Evolutionary conservation across 2,329 filamentous ascomycete genomes (phyloP).

Genomic region (Arthrocladium fulminans): DNA sequence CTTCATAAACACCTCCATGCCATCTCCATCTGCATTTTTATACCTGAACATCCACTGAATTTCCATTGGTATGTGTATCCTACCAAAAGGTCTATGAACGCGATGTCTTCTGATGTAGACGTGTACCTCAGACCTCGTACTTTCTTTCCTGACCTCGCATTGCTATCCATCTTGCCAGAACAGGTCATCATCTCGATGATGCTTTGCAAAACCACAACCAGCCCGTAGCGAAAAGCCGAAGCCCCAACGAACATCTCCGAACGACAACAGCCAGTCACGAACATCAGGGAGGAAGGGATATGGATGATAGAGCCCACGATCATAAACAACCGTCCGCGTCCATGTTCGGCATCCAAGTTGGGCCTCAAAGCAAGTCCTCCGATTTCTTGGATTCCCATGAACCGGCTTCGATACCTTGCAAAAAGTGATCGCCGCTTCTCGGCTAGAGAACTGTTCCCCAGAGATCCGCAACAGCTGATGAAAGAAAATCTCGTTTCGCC

Average conservation of each 20-base stretch:
- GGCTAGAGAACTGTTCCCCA: background rate
- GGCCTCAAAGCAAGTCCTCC: background rate
- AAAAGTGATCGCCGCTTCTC: background rate
- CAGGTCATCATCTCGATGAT: background rate
- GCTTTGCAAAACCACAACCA: background rate
- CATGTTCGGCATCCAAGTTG: background rate
- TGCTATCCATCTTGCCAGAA: background rate
- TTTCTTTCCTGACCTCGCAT: too few relatives aligned
- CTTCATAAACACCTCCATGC: too few relatives aligned
- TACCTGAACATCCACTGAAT: too few relatives aligned
- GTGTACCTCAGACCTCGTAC: too few relatives aligned
- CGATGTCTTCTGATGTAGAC: too few relatives aligned
- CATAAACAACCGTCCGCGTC: background rate
- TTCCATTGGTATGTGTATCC: too few relatives aligned
- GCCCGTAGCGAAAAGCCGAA: background rate
- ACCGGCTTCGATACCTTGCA: background rate
- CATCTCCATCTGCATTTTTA: too few relatives aligned
- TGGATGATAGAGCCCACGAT: background rate
- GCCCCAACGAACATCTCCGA: background rate
- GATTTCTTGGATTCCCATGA: background rate
- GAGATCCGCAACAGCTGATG: too few relatives aligned
- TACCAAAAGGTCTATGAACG: too few relatives aligned
- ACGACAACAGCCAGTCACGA: background rate
- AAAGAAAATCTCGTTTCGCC: too few relatives aligned
- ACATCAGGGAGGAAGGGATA: background rate